Percentiles rank a stretch among this genome's conserved stretches.
phyloP scores from a whole-genome alignment of 2,329 filamentous ascomycete species.

The Waltergamsia citrina region DNA sequence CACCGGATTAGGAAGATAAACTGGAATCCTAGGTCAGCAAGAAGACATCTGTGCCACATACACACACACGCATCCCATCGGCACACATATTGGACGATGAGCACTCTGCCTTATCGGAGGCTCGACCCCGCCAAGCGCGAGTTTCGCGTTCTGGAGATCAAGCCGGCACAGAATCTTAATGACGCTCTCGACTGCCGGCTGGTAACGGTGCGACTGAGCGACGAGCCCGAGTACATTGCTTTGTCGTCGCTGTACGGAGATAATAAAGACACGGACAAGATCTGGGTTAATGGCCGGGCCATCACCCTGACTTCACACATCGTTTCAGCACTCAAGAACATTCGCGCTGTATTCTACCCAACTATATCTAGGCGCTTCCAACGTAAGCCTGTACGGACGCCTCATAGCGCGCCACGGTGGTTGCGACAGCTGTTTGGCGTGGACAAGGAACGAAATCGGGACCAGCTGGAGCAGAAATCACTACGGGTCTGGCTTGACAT shows the following conservation, averaged over 20 bases:
- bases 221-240: constrained; percentile 9
- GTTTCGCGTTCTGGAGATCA: constrained; percentile 15
- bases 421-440: constrained; percentile 9
- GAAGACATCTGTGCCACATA: too few relatives aligned
- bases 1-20: too few relatives aligned
- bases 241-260: constrained; percentile 11
- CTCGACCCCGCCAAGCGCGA: constrained; percentile 12
- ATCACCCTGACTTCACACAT: constrained; percentile 11
- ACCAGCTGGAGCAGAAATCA: neutral
- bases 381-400: constrained; percentile 6
- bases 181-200: constrained; percentile 15
- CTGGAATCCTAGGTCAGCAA: too few relatives aligned
- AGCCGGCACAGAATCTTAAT: constrained; percentile 9
- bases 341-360: constrained; percentile 15
- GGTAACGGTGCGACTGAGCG: constrained; percentile 11
- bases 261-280: constrained; percentile 10
- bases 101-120: constrained; percentile 8
- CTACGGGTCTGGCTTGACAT: constrained; percentile 9
- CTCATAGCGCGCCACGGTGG: constrained; percentile 8
- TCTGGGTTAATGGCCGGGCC: constrained; percentile 10
- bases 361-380: constrained; percentile 10
- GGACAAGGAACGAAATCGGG: neutral
- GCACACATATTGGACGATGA: too few relatives aligned
- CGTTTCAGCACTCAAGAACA: constrained; percentile 12
- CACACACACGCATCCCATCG: neutral